phyloP scores from a whole-genome alignment of 148 eudicot species.

The Rhododendron ferrugineum region DNA sequence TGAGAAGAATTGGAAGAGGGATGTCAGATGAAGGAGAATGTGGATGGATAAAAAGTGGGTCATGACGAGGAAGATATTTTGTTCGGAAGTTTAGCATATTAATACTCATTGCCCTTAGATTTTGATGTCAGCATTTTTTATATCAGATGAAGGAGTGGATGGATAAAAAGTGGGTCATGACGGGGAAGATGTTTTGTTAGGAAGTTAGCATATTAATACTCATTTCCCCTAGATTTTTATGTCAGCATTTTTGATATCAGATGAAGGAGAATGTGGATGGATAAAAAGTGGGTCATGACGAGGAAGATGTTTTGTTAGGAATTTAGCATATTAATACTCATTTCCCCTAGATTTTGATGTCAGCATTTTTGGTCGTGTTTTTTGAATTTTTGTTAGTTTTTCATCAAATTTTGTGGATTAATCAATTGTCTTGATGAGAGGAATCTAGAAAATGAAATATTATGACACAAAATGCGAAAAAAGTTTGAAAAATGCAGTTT shows the following conservation, averaged over 20 bases:
- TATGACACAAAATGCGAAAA: not conserved
- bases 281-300: no score
- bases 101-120: not conserved
- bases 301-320: no score
- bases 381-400: not conserved
- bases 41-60: not conserved
- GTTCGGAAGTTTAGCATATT: not conserved
- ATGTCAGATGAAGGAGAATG: not conserved
- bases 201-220: not conserved
- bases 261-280: no score
- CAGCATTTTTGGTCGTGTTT: not conserved
- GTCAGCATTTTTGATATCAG: not conserved
- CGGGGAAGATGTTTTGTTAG: not conserved
- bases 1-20: not conserved
- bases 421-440: not conserved
- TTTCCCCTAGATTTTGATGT: no score
- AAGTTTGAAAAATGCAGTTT: not conserved
- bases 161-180: not conserved
- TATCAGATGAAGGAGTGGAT: no score
- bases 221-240: no score
- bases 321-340: no score
- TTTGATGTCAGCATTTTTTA: not conserved
- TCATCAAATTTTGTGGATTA: not conserved
- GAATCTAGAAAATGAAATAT: not conserved
- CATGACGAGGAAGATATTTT: not conserved